Conservation (phyloP, 345 rosid genomes). For the Brassica incana region DNA sequence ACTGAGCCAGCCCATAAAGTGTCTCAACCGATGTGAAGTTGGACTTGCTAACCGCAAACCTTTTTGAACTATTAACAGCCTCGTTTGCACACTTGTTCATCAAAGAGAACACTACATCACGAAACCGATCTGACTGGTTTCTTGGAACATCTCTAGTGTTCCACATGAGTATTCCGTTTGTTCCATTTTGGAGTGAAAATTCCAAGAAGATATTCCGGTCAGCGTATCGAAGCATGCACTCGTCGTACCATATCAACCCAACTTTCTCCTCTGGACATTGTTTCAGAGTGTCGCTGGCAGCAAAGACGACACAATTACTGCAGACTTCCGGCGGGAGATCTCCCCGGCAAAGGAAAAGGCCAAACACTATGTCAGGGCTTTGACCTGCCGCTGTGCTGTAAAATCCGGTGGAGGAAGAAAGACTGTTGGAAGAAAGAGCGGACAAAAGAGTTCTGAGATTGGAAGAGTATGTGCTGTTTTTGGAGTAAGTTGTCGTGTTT, state of each 20-base stretch:
- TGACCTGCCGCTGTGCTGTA: slow-evolving; percentile 37
- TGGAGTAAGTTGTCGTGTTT: slow-evolving; percentile 31
- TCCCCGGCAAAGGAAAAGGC: slow-evolving; percentile 45
- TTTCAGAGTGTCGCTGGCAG: background rate
- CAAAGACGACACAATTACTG: slow-evolving; percentile 29
- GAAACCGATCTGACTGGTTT: background rate
- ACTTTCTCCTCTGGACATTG: slow-evolving; percentile 31
- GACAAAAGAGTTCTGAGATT: background rate
- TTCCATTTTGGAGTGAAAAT: background rate
- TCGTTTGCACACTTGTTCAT: background rate
- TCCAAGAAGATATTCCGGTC: background rate
- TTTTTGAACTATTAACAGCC: slow-evolving; percentile 5
- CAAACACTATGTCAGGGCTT: slow-evolving; percentile 22
- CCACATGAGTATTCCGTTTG: background rate
- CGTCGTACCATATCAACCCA: slow-evolving; percentile 34
- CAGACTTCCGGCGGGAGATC: slow-evolving; percentile 31
- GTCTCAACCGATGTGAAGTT: background rate
- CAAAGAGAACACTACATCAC: background rate
- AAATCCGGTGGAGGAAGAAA: slow-evolving; percentile 30
- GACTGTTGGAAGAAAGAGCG: background rate
- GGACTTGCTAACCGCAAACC: slow-evolving; percentile 25
- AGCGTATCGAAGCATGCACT: slow-evolving; percentile 41
- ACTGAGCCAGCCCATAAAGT: slow-evolving; percentile 49
- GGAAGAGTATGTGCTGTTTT: slow-evolving; percentile 34
- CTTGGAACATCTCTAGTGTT: background rate